A percentile compares a stretch with the other conserved stretches of the same genome.
Conservation (phyloP, 176 grass and related monocot species). For the Saccharum spontaneum region DNA sequence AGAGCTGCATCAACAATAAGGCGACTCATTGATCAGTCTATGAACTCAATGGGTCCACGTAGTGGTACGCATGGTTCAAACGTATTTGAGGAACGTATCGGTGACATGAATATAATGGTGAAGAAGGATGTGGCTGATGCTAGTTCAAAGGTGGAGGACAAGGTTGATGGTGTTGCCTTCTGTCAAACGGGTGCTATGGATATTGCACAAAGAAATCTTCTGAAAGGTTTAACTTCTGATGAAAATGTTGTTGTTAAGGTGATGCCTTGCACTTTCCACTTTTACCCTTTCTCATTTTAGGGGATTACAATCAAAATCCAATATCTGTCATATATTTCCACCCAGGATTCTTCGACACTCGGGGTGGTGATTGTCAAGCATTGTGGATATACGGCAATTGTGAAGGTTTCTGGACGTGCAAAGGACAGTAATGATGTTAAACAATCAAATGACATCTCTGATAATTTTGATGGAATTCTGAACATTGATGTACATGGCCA, state of each 20-base stretch:
- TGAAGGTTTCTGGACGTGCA: slow-evolving; percentile 59
- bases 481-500: slow-evolving; percentile 67
- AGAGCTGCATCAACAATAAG: slow-evolving; percentile 67
- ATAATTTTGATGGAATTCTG: slow-evolving; percentile 55
- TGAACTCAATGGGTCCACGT: slow-evolving; percentile 19
- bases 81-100: slow-evolving; percentile 62
- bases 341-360: slow-evolving; percentile 71
- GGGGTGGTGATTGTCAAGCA: slow-evolving; percentile 94
- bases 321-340: slow-evolving; percentile 17
- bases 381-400: slow-evolving; percentile 87
- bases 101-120: slow-evolving; percentile 75
- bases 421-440: slow-evolving; percentile 40
- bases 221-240: slow-evolving; percentile 95
- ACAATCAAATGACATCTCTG: slow-evolving; percentile 44
- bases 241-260: slow-evolving; percentile 80
- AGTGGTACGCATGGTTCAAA: slow-evolving; percentile 37
- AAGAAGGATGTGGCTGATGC: slow-evolving; percentile 68
- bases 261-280: slow-evolving; percentile 20
- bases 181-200: slow-evolving; percentile 49
- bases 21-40: slow-evolving; percentile 40
- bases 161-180: slow-evolving; percentile 67
- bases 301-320: slow-evolving; percentile 15
- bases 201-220: slow-evolving; percentile 79
- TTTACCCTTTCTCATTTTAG: not conserved
- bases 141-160: slow-evolving; percentile 68